Evolutionary conservation across 2,329 filamentous ascomycete species (phyloP).

Genomic region (Colletotrichum limetticola): DNA sequence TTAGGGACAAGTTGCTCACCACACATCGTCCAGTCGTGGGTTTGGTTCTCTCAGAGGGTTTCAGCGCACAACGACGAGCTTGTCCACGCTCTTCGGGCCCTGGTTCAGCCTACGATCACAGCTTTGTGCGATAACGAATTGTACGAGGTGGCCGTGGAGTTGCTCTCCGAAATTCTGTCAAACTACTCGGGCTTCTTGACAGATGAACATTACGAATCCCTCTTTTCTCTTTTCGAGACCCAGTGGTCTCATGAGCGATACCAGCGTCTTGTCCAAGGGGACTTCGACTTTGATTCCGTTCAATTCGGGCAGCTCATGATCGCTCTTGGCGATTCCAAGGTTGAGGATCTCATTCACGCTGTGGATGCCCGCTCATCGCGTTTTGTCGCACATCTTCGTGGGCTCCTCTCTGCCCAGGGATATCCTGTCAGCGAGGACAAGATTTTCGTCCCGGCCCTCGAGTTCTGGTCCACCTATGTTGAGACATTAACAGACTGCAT

Average conservation of each 20-base stretch:
- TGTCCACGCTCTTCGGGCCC: constrained; percentile 66
- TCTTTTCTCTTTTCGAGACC: constrained; percentile 70
- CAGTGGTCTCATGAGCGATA: constrained; percentile 69
- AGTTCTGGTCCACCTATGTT: constrained; percentile 84
- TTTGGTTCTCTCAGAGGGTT: constrained; percentile 76
- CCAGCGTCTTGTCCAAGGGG: constrained; percentile 64
- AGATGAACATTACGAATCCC: constrained; percentile 64
- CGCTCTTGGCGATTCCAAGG: constrained; percentile 74
- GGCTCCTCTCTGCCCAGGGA: constrained; percentile 73
- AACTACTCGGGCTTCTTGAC: constrained; percentile 74
- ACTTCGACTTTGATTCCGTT: constrained; percentile 72
- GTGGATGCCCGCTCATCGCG: constrained; percentile 60
- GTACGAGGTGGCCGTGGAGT: constrained; percentile 70
- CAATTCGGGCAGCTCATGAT: constrained; percentile 75
- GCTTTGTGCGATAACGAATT: constrained; percentile 69
- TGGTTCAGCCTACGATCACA: constrained; percentile 69
- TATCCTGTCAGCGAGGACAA: constrained; percentile 78
- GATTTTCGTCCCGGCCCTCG: constrained; percentile 78
- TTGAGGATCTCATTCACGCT: constrained; percentile 67
- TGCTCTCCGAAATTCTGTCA: constrained; percentile 72
- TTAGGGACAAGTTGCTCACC: not conserved
- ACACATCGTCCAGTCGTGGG: constrained; percentile 68
- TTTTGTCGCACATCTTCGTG: constrained; percentile 69
- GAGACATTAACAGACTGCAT: constrained; percentile 73
- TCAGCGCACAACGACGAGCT: constrained; percentile 67